A percentile compares a stretch with the other conserved stretches of the same genome.
phyloP scores from a whole-genome alignment of 306 rosid species.

The Rosa multiflora region DNA sequence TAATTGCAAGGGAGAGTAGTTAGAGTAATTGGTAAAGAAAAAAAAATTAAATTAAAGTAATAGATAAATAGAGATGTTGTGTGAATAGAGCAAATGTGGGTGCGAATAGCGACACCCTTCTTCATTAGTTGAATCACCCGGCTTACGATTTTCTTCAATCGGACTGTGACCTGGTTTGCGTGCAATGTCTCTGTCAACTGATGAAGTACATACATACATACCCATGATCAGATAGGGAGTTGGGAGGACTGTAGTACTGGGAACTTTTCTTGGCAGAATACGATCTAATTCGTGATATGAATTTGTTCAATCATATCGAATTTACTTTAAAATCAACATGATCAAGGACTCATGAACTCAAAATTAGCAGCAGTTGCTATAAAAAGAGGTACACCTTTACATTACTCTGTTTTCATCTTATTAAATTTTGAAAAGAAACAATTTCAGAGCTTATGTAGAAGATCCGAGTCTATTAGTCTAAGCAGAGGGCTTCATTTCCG shows the following conservation, averaged over 20 bases:
- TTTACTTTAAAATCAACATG: neutral
- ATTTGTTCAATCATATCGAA: neutral
- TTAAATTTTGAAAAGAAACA: neutral
- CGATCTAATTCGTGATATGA: neutral
- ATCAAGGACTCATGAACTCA: neutral
- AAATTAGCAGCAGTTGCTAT: neutral
- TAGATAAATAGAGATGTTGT: too few species aligned
- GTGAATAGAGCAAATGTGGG: too few species aligned
- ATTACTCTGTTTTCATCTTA: neutral
- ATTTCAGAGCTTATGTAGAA: neutral
- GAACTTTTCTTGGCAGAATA: neutral
- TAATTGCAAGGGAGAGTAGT: too few species aligned
- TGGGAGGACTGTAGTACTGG: neutral
- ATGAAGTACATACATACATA: neutral
- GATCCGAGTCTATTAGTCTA: neutral
- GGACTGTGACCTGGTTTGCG: too few species aligned
- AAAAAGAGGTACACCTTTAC: neutral
- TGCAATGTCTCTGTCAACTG: neutral
- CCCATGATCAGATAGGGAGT: neutral
- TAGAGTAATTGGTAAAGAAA: too few species aligned
- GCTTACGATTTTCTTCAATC: too few species aligned
- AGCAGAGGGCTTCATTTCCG: slow-evolving; percentile 58
- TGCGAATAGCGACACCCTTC: too few species aligned
- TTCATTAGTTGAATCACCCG: too few species aligned
- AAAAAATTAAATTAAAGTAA: too few species aligned